Conservation (phyloP, 805 yeast genomes). For the Sugiyamaella chiloensis region DNA sequence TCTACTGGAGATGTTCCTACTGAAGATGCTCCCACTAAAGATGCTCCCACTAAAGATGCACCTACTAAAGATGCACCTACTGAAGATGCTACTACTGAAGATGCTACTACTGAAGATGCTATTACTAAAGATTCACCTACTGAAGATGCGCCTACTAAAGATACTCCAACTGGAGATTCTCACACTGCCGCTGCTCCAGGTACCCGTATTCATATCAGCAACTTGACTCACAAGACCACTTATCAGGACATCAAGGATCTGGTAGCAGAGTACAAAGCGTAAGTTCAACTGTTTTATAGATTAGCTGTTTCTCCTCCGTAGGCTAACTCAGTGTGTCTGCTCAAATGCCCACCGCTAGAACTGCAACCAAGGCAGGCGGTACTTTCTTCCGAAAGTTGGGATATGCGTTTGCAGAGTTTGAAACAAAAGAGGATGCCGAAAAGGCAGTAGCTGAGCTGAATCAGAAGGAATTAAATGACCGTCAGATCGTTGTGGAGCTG, state of each 20-base stretch:
- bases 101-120: background rate
- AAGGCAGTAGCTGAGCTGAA: slow-evolving; percentile 42
- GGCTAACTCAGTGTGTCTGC: slow-evolving; percentile 13
- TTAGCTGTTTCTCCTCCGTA: background rate
- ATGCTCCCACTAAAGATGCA: no score
- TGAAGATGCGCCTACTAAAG: no score
- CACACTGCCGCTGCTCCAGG: background rate
- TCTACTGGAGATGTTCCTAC: no score
- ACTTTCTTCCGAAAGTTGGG: slow-evolving; percentile 39
- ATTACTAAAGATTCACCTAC: no score
- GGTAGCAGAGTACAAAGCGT: slow-evolving; percentile 47
- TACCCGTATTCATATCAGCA: slow-evolving; percentile 50
- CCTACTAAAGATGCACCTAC: no score
- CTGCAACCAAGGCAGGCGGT: slow-evolving; percentile 16
- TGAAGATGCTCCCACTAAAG: no score
- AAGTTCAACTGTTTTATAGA: slow-evolving; percentile 27
- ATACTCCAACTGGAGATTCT: background rate
- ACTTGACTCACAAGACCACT: slow-evolving; percentile 51
- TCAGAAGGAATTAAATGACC: slow-evolving; percentile 32
- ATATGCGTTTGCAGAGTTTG: slow-evolving; percentile 50
- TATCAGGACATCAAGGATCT: slow-evolving; percentile 49
- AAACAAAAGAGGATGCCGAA: slow-evolving; percentile 38
- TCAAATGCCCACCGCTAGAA: slow-evolving; percentile 37
- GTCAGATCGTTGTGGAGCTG: slow-evolving; percentile 31
- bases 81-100: background rate